Percentiles rank a stretch among this genome's conserved stretches.
Conservation (phyloP, 2,329 filamentous ascomycete species). For the Cryphonectria radicalis region DNA sequence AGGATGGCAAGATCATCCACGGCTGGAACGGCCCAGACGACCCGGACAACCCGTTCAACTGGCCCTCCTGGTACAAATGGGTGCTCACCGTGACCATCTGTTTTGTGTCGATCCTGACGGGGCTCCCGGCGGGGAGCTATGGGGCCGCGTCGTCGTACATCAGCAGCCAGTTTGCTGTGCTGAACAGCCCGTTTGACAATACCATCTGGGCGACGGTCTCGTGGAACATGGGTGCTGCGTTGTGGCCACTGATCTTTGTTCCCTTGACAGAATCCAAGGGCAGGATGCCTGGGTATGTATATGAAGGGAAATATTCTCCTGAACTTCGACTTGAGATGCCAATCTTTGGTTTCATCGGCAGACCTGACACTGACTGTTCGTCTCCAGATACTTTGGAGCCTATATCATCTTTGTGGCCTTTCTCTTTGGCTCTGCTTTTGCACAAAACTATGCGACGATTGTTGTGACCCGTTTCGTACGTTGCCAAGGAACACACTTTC, state of each 20-base stretch:
- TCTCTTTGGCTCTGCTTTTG: slow-evolving; percentile 25
- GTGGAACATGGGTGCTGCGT: slow-evolving; percentile 27
- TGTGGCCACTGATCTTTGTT: slow-evolving; percentile 26
- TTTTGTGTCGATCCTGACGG: slow-evolving; percentile 24
- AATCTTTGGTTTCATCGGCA: too few species aligned
- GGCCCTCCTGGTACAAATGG: slow-evolving; percentile 51
- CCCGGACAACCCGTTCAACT: slow-evolving; percentile 56
- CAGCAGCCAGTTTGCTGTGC: slow-evolving; percentile 21
- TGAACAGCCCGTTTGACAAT: slow-evolving; percentile 23
- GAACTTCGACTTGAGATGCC: too few species aligned
- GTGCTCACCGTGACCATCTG: slow-evolving; percentile 33
- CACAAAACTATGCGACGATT: slow-evolving; percentile 24
- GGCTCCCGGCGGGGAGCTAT: slow-evolving; percentile 24
- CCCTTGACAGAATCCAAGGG: slow-evolving; percentile 24
- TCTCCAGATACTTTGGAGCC: slow-evolving; percentile 23
- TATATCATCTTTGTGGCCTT: slow-evolving; percentile 26
- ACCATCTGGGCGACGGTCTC: slow-evolving; percentile 28
- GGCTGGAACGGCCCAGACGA: slow-evolving; percentile 54
- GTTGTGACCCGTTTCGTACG: slow-evolving; percentile 25
- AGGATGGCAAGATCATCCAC: slow-evolving; percentile 47
- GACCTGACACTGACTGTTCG: neutral
- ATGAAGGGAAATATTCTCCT: too few species aligned
- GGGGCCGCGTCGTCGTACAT: slow-evolving; percentile 21
- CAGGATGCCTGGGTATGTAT: slow-evolving; percentile 25
- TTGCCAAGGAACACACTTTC: neutral